Conservation (phyloP, 805 yeast species). For the Saccharomycopsis microspora region DNA sequence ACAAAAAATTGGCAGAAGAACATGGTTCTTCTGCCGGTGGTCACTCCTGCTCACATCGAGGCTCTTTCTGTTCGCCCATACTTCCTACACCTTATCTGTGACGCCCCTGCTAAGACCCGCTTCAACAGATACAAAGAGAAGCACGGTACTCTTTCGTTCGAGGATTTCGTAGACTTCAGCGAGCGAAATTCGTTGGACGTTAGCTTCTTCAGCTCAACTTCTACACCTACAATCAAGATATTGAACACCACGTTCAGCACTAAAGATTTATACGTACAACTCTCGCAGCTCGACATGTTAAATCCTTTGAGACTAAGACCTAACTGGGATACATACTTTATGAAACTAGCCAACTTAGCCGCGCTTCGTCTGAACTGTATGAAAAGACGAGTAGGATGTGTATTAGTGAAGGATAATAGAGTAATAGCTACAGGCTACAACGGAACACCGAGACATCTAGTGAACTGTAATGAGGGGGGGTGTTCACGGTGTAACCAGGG, state of each 20-base stretch:
- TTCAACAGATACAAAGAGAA: conserved; percentile 15
- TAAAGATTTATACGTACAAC: conserved; percentile 26
- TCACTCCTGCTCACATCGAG: conserved; percentile 33
- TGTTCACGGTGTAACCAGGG: conserved; percentile 72
- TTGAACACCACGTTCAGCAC: conserved; percentile 35
- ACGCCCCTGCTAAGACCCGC: conserved; percentile 54
- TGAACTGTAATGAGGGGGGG: conserved; percentile 93
- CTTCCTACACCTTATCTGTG: conserved; percentile 68
- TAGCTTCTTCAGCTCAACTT: conserved; percentile 20
- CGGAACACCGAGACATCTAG: conserved; percentile 86
- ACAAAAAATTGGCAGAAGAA: conserved; percentile 57
- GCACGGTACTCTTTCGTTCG: not conserved
- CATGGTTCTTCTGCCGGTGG: conserved; percentile 34
- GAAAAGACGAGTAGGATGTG: conserved; percentile 97
- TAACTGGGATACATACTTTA: conserved; percentile 92
- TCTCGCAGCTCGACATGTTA: conserved; percentile 31
- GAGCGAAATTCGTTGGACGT: conserved; percentile 22
- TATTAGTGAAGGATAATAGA: conserved; percentile 72
- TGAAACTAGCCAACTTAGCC: conserved; percentile 87
- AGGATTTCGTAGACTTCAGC: conserved; percentile 28
- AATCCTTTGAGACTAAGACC: conserved; percentile 68
- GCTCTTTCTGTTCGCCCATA: conserved; percentile 63
- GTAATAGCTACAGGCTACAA: conserved; percentile 96
- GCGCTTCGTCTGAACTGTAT: conserved; percentile 90
- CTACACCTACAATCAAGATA: conserved; percentile 44